Evolutionary conservation across 2,329 filamentous ascomycete genomes (phyloP).

Genomic region (Trichoderma guizhouense): DNA sequence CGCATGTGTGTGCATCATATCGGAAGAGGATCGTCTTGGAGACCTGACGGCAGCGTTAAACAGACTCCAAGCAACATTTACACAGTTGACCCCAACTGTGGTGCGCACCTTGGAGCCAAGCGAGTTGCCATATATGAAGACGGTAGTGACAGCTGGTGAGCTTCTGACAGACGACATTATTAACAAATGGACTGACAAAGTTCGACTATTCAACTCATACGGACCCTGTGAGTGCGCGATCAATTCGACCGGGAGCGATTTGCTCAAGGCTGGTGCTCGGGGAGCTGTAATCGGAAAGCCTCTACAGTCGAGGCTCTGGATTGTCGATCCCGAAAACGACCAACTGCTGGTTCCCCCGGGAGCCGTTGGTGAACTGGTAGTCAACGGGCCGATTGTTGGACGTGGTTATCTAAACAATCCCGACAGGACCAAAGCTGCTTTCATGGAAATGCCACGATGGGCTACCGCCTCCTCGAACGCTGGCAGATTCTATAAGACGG

Average conservation of each 20-base stretch:
- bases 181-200: constrained; percentile 8
- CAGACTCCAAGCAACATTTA: background rate
- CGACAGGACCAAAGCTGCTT: background rate
- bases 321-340: background rate
- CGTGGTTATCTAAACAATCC: background rate
- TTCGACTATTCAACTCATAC: constrained; percentile 20
- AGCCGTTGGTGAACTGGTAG: constrained; percentile 32
- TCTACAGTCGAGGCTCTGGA: background rate
- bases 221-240: constrained; percentile 23
- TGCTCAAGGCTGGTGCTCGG: background rate
- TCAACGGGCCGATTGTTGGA: background rate
- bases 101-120: constrained; percentile 17
- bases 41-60: constrained; percentile 14
- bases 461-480: background rate
- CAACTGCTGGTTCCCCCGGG: constrained; percentile 31
- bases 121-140: constrained; percentile 12
- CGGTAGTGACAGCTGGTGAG: constrained; percentile 21
- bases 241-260: background rate
- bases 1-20: constrained; percentile 24
- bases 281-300: background rate
- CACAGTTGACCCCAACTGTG: constrained; percentile 20
- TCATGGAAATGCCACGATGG: background rate
- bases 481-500: background rate
- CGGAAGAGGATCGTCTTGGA: constrained; percentile 20
- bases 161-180: constrained; percentile 9